These are phyloP conservation scores for Nannochloris sp. DNA, from an alignment of 139 green algal species.

Conservation along the genomic window DNA sequence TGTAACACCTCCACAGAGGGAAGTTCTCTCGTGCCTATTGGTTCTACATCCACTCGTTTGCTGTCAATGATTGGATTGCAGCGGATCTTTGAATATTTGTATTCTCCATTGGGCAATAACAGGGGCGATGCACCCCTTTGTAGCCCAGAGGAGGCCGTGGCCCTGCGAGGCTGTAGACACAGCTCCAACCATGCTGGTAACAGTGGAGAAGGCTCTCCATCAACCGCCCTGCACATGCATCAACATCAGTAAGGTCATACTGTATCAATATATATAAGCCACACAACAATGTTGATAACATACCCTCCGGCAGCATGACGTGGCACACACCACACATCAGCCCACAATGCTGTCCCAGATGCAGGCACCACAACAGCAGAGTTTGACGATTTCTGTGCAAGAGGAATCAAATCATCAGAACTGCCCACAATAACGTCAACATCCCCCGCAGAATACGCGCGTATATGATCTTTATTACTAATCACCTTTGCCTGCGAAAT, in stretches of 20 bases:
- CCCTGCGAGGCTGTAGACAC: conserved; percentile 26
- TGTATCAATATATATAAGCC: not conserved
- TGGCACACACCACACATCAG: conserved; percentile 66
- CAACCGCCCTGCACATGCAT: not conserved
- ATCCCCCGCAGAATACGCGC: conserved; percentile 59
- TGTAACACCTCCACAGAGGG: conserved; percentile 35
- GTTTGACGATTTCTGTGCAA: conserved; percentile 32
- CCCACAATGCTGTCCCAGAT: conserved; percentile 63
- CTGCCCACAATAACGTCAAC: conserved; percentile 64
- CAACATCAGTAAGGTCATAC: conserved; percentile 7
- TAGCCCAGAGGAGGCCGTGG: conserved; percentile 14
- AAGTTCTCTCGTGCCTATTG: conserved; percentile 29
- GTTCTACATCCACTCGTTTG: not conserved
- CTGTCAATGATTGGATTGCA: not conserved
- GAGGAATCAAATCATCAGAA: conserved; percentile 37
- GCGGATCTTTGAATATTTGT: not conserved
- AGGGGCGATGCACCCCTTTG: conserved; percentile 43
- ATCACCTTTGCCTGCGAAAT: conserved; percentile 47
- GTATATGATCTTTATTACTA: conserved; percentile 52
- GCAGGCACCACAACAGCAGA: conserved; percentile 47
- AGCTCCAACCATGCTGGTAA: conserved; percentile 71
- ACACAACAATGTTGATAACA: not conserved
- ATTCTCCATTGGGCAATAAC: conserved; percentile 27
- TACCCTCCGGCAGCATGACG: conserved; percentile 25
- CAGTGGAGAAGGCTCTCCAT: conserved; percentile 48